These are phyloP conservation scores for Euclidium syriacum DNA, from an alignment of 345 rosid species.

Conservation along the genomic window DNA sequence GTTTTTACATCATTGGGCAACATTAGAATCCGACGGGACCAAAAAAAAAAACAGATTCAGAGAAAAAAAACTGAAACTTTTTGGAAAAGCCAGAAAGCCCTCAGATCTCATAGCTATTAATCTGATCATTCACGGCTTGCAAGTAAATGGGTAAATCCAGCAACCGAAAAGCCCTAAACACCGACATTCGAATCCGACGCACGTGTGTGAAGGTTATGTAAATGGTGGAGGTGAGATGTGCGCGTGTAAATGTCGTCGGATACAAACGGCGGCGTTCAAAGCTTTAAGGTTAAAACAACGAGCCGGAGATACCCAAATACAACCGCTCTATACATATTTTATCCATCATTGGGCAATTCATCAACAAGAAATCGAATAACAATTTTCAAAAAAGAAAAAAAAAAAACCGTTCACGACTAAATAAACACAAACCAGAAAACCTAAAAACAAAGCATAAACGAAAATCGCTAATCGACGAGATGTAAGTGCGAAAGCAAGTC, in stretches of 20 bases:
- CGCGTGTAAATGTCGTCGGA: slow-evolving; percentile 13
- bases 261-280: background rate
- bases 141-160: slow-evolving; percentile 24
- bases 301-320: slow-evolving; percentile 22
- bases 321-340: slow-evolving; percentile 27
- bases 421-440: background rate
- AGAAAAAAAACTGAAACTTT: background rate
- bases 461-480: background rate
- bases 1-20: slow-evolving; percentile 9
- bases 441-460: too few relatives aligned
- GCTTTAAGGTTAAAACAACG: slow-evolving; percentile 6
- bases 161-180: slow-evolving; percentile 21
- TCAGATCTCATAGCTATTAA: slow-evolving; percentile 56
- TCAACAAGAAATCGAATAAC: too few relatives aligned
- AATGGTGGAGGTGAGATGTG: background rate
- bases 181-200: background rate
- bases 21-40: background rate
- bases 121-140: slow-evolving; percentile 33
- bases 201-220: background rate
- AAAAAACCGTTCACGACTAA: too few relatives aligned
- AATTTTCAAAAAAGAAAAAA: too few relatives aligned
- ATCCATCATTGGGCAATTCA: slow-evolving; percentile 26
- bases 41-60: background rate
- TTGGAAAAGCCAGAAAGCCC: slow-evolving; percentile 20
- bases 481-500: background rate